Percentiles rank a stretch among this genome's conserved stretches.
Conservation (phyloP, 1,284 basidiomycete species). For the Moesziomyces aphidis region DNA sequence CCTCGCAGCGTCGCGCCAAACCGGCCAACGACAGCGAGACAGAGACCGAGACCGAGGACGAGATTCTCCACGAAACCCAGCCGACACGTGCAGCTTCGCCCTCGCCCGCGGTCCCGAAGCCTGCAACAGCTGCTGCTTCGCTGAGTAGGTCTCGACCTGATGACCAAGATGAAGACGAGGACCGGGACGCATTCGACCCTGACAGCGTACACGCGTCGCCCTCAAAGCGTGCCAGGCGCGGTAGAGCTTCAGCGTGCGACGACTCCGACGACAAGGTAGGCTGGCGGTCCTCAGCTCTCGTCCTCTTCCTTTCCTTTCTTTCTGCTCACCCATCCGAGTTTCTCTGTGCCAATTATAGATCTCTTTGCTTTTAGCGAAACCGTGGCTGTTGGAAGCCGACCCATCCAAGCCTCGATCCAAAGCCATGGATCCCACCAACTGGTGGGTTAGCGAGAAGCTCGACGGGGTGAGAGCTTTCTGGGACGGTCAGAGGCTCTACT, state of each 20-base stretch:
- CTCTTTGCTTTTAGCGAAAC: conserved; percentile 73
- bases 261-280: conserved; percentile 30
- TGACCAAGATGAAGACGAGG: conserved; percentile 10
- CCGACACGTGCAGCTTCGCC: conserved; percentile 1
- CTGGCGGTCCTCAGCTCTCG: neutral
- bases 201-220: conserved; percentile 28
- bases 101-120: neutral
- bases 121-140: neutral
- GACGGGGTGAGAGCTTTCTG: conserved; percentile 72
- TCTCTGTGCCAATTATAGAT: conserved; percentile 5
- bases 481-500: conserved; percentile 74
- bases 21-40: conserved; percentile 21
- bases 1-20: neutral
- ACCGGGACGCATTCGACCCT: conserved; percentile 8
- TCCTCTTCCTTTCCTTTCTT: neutral
- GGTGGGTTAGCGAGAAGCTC: conserved; percentile 76
- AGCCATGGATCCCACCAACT: conserved; percentile 73
- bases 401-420: conserved; percentile 25
- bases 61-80: conserved; percentile 1
- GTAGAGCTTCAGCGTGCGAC: conserved; percentile 4
- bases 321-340: neutral
- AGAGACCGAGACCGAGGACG: conserved; percentile 34
- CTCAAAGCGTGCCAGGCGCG: conserved; percentile 23
- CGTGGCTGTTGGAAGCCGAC: conserved; percentile 74
- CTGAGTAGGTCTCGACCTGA: conserved; percentile 6